These are phyloP conservation scores for Vigna trinervia DNA, from an alignment of 306 rosid species.

Conservation along the genomic window DNA sequence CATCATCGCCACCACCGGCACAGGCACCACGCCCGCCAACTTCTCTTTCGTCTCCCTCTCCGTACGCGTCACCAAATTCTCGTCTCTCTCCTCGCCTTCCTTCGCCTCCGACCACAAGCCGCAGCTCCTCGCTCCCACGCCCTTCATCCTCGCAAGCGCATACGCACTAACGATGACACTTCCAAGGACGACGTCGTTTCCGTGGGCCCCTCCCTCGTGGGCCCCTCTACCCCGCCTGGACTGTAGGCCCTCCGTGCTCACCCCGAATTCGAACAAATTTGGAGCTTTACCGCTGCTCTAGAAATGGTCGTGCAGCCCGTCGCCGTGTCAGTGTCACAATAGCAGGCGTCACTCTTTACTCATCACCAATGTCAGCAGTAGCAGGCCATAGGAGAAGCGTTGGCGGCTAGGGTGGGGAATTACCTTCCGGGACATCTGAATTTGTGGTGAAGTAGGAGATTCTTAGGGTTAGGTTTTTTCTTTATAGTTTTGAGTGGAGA, in stretches of 20 bases:
- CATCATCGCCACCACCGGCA: constrained; percentile 96
- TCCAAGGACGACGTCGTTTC: constrained; percentile 50
- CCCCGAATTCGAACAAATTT: constrained; percentile 89
- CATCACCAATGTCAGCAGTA: constrained; percentile 55
- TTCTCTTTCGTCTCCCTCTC: constrained; percentile 87
- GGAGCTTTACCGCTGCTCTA: constrained; percentile 82
- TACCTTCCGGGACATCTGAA: constrained; percentile 98
- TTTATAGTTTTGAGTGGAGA: constrained; percentile 53
- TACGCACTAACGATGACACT: constrained; percentile 72
- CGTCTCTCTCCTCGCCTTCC: constrained; percentile 41
- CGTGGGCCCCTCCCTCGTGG: constrained; percentile 73
- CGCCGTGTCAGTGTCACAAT: constrained; percentile 65
- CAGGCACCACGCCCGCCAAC: constrained; percentile 90
- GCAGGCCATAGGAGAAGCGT: constrained; percentile 68
- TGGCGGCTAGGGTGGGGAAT: constrained; percentile 32
- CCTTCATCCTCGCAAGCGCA: constrained; percentile 91
- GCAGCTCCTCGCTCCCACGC: constrained; percentile 72
- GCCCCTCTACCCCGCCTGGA: constrained; percentile 60
- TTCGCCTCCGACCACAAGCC: constrained; percentile 66
- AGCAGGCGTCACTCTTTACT: constrained; percentile 55
- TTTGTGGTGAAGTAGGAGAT: constrained; percentile 73
- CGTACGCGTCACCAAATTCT: constrained; percentile 35
- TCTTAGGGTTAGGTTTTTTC: constrained; percentile 41
- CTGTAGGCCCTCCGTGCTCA: constrained; percentile 83
- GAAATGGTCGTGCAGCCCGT: constrained; percentile 70